Conservation (phyloP, 2,329 filamentous ascomycete genomes). For the Aschersonia sp. region DNA sequence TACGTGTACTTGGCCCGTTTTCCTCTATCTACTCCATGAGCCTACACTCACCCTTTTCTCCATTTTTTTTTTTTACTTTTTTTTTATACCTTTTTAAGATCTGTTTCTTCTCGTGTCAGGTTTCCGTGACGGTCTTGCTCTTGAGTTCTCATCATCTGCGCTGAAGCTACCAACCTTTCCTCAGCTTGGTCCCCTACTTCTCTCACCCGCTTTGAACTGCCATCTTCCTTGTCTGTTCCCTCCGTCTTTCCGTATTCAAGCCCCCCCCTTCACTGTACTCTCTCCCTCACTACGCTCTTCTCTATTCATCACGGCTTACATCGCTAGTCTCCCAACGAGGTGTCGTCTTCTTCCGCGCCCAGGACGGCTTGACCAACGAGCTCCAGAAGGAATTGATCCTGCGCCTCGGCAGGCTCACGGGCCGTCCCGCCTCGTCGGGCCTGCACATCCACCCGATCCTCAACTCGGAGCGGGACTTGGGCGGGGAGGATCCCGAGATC, state of each 20-base stretch:
- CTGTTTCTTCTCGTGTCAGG: no score
- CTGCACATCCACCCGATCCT: constrained; percentile 47
- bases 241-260: no score
- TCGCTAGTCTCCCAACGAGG: constrained; percentile 48
- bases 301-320: no score
- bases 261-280: no score
- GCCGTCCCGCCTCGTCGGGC: constrained; percentile 38
- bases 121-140: no score
- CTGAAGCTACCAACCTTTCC: no score
- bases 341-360: constrained; percentile 56
- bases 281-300: no score
- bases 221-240: no score
- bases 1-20: constrained; percentile 13
- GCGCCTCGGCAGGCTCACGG: constrained; percentile 41
- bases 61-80: background rate
- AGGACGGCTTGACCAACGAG: constrained; percentile 44
- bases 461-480: constrained; percentile 37
- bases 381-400: constrained; percentile 52
- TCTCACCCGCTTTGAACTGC: background rate
- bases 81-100: no score
- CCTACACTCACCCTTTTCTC: constrained; percentile 5
- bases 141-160: no score
- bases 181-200: background rate
- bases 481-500: constrained; percentile 43
- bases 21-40: no score